Percentiles rank a stretch among this genome's conserved stretches.
These are phyloP conservation scores for Talaromyces ruber DNA, from an alignment of 495 filamentous ascomycete species.

Conservation along the genomic window DNA sequence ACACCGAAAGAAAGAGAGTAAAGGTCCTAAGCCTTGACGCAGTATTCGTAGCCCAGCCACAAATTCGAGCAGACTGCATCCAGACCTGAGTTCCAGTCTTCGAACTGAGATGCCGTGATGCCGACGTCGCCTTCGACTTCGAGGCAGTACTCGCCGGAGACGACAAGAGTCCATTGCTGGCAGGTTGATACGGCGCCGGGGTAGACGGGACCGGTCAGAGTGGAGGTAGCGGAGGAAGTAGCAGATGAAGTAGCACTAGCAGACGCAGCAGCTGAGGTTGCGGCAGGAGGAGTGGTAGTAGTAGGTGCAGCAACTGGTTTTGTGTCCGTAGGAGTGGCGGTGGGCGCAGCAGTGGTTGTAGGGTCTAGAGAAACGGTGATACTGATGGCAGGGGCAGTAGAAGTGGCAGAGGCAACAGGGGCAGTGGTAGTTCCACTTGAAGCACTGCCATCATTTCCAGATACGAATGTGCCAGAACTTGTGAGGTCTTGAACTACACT, in stretches of 20 bases:
- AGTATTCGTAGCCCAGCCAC: constrained; percentile 33
- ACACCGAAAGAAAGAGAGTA: constrained; percentile 1
- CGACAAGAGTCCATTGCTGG: constrained; percentile 31
- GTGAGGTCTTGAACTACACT: background rate
- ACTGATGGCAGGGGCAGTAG: background rate
- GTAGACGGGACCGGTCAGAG: background rate
- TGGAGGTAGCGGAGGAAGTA: background rate
- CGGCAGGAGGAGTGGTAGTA: background rate
- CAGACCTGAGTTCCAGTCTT: constrained; percentile 31
- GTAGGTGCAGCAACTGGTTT: background rate
- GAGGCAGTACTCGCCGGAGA: constrained; percentile 31
- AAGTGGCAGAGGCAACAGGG: background rate
- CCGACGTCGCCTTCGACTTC: constrained; percentile 22
- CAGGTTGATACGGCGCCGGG: constrained; percentile 15
- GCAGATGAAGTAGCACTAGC: background rate
- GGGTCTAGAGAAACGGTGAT: background rate
- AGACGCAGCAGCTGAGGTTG: background rate
- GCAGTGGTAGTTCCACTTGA: background rate
- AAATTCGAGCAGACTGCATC: constrained; percentile 25
- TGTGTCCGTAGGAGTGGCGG: background rate
- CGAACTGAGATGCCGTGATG: constrained; percentile 20
- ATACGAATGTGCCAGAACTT: background rate
- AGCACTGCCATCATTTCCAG: background rate
- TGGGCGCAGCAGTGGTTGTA: background rate
- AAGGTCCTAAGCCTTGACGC: constrained; percentile 15